Evolutionary conservation across 441 rosid genomes (phyloP).

Genomic region (Omphalea diandra): DNA sequence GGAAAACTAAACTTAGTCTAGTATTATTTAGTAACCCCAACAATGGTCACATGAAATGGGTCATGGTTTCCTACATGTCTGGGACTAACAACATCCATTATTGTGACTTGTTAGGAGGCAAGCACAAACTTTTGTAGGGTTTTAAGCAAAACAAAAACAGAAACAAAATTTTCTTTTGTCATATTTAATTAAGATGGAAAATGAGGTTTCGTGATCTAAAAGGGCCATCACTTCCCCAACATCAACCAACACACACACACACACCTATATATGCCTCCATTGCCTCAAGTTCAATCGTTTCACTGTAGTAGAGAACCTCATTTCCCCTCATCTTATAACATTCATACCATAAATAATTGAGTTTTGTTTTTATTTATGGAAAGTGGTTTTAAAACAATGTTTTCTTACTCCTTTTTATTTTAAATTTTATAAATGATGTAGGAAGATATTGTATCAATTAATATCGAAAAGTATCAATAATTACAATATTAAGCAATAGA

Average conservation of each 20-base stretch:
- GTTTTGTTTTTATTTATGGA: slow-evolving; percentile 1
- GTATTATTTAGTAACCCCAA: background rate
- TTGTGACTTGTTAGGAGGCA: slow-evolving; percentile 7
- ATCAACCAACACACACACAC: slow-evolving; percentile 23
- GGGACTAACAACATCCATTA: slow-evolving; percentile 12
- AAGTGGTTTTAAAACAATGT: background rate
- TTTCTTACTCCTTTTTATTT: background rate
- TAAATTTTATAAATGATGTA: no score
- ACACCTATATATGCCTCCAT: no score
- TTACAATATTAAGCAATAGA: no score
- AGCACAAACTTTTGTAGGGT: slow-evolving; percentile 12
- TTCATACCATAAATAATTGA: slow-evolving; percentile 3
- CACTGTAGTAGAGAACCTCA: background rate
- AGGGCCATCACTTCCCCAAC: slow-evolving; percentile 14
- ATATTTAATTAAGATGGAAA: background rate
- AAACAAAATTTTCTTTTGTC: no score
- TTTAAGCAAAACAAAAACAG: slow-evolving; percentile 4
- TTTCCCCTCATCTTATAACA: background rate
- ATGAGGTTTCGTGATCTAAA: background rate
- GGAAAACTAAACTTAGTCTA: no score
- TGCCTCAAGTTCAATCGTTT: no score
- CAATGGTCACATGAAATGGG: slow-evolving; percentile 21
- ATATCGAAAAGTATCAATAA: no score
- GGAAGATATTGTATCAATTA: no score
- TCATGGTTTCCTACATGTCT: slow-evolving; percentile 21